Percentiles rank a stretch among this genome's conserved stretches.
Conservation (phyloP, 2,329 filamentous ascomycete species). For the Dactylellina cionopaga region DNA sequence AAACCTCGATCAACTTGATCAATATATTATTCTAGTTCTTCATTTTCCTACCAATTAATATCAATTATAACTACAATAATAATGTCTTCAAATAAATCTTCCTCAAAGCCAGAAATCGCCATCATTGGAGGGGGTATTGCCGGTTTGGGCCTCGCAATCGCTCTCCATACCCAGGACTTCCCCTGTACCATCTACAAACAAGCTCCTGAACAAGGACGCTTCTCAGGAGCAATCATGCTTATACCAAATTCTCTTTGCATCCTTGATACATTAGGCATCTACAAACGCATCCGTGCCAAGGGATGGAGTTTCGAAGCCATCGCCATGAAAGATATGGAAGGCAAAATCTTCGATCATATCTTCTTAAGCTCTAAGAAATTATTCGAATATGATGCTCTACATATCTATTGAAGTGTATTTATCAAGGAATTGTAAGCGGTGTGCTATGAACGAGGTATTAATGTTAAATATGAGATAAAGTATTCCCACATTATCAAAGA, state of each 20-base stretch:
- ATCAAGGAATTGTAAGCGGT: constrained; percentile 65
- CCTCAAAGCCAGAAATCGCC: constrained; percentile 56
- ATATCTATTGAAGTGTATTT: constrained; percentile 67
- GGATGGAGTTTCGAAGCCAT: constrained; percentile 67
- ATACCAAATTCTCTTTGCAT: constrained; percentile 69
- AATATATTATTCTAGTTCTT: too few relatives aligned
- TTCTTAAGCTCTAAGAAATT: constrained; percentile 64
- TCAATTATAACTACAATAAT: background rate
- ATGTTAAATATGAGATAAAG: constrained; percentile 64
- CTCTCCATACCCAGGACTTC: constrained; percentile 67
- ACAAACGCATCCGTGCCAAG: constrained; percentile 62
- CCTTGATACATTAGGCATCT: constrained; percentile 66
- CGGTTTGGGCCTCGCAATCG: constrained; percentile 68
- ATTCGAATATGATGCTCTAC: constrained; percentile 67
- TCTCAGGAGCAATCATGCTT: constrained; percentile 69
- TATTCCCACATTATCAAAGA: constrained; percentile 64
- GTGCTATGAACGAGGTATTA: constrained; percentile 61
- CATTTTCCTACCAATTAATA: too few relatives aligned
- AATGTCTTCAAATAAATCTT: background rate
- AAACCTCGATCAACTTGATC: too few relatives aligned
- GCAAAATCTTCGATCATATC: constrained; percentile 60
- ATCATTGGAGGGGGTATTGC: constrained; percentile 66
- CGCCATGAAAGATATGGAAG: constrained; percentile 63
- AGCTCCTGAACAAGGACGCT: constrained; percentile 62
- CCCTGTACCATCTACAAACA: constrained; percentile 66